These are phyloP conservation scores for Kokia cookei DNA, from an alignment of 441 rosid species.

Conservation along the genomic window DNA sequence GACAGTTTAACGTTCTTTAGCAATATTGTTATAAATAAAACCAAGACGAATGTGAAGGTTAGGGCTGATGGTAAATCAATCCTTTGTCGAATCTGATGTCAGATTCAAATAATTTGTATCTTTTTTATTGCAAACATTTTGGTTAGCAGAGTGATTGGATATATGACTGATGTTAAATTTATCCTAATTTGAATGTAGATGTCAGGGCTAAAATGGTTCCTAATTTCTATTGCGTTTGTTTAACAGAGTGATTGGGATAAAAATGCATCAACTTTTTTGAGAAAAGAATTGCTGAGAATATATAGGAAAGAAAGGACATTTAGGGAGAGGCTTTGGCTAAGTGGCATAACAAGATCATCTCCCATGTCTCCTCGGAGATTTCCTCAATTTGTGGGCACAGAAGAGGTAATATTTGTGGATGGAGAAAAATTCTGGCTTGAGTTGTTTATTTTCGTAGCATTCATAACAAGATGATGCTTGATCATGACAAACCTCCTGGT, in stretches of 20 bases:
- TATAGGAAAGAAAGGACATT: constrained; percentile 59
- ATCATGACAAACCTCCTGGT: constrained; percentile 13
- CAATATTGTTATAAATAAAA: neutral
- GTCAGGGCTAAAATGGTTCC: neutral
- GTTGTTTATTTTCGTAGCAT: neutral
- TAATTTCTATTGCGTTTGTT: constrained; percentile 4
- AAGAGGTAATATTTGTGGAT: constrained; percentile 59
- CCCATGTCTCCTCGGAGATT: constrained; percentile 58
- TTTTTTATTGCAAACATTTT: neutral
- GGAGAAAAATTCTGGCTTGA: neutral
- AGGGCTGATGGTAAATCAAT: neutral
- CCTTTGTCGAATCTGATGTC: neutral
- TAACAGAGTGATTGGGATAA: constrained; percentile 45
- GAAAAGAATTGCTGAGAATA: constrained; percentile 71
- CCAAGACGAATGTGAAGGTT: neutral
- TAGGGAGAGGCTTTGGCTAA: constrained; percentile 84
- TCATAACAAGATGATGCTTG: neutral
- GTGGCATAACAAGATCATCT: constrained; percentile 78
- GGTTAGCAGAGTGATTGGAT: constrained; percentile 43
- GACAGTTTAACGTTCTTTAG: neutral
- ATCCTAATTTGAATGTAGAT: neutral
- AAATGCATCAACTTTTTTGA: constrained; percentile 58
- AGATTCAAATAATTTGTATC: neutral
- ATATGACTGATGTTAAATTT: neutral
- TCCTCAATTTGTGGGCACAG: constrained; percentile 83